Evolutionary conservation across 202 grass and related monocot species (phyloP), one percentile per base, ranked within the genome.

Genomic region (Setaria viridis): DNA sequence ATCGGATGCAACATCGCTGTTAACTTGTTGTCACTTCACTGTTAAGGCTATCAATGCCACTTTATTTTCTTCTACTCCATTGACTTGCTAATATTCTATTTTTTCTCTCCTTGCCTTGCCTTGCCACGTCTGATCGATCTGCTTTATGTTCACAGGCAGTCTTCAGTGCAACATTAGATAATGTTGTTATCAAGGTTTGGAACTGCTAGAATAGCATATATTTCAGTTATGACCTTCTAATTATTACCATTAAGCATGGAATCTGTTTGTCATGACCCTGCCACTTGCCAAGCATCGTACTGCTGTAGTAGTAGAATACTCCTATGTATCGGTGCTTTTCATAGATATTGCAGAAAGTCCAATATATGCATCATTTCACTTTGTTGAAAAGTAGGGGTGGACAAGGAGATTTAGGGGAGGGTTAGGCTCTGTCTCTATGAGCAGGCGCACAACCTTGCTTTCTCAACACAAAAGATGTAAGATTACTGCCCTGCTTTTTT

Each of bases 331-430:
- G 10, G 62, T 60, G 65, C 72, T 78, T 85, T 82, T 64, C 82
- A 50, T 81, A 85, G 89, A 87, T 82, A 90, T 58, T 49, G 45
- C 55, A 77, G 46, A 66, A 82, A 58, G 47, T 59, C 30, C 29
- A 33, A 39, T 35, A 35, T 35, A 35, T 11, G 47, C 78, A 85
- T 91, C 71, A 82, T 72, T 67, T 72, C 85, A 63, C 90, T 82
- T 85, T 48, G 64, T 70, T 85, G 72, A 72, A 77, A 55, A 34
- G 62, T 32, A 8, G 16, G 33, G 42, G 42, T 1, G 19, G 39
- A 56, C 48, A 71, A 72, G 11, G 25, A 29, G 7, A 74, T 16
- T 74, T 54, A 74, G 49, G 67, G 15, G 25, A 53, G 56, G 53
- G 56, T 82, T 66, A 82, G 49, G 64, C 71, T 71, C 37, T 39